Base-by-base conservation (phyloP, 1,284 basidiomycete species). In the Bondarzewia mesenterica region DNA sequence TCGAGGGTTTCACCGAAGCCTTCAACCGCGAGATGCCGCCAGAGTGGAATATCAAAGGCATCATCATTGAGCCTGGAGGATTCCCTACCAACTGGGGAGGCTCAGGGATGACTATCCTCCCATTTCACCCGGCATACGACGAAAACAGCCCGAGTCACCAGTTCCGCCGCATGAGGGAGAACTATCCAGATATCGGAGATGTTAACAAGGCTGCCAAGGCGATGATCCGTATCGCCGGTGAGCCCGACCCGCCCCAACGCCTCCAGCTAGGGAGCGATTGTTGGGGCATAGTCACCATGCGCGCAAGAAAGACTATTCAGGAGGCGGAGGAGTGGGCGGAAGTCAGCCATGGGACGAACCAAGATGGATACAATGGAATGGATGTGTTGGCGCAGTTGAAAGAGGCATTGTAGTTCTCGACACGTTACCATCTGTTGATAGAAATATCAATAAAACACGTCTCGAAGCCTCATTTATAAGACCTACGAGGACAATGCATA, bases 61-160 rank as follows among this genome's bases (percentile, higher is more conserved):
- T 65, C n/a, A 59, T 70, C 46, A 56, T 69, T 47, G 57, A 69
- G 52, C 66, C 63, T 1, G 67, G 66, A 50, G 63, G 63, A 4
- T 68, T 68, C 56, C 53, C 56, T 10, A 68, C 66, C 4, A 60
- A 48, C 51, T 65, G 36, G 63, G 52, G 47, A 27, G 53, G 54
- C 20, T 37, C 41, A 25, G 50, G 50, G 8, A 43, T 55, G 40
- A 37, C 53, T 14, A 16, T 32, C 3, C 5, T 52, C 6, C 53
- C 58, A 2, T 43, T 35, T 4, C 53, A 50, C 29, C 49, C 57
- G 2, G 52, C 52, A 16, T 63, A 61, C 56, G 29, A n/a, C 25
- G 50, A 44, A 2, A 41, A 51, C 40, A 46, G 48, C 7, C 55
- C 54, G 3, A 29, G 44, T 2, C 26, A 21, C n/a, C 29, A 20